These are phyloP conservation scores for Saitozyma sp. DNA, from an alignment of 768 basidiomycete species.

Conservation along the genomic window DNA sequence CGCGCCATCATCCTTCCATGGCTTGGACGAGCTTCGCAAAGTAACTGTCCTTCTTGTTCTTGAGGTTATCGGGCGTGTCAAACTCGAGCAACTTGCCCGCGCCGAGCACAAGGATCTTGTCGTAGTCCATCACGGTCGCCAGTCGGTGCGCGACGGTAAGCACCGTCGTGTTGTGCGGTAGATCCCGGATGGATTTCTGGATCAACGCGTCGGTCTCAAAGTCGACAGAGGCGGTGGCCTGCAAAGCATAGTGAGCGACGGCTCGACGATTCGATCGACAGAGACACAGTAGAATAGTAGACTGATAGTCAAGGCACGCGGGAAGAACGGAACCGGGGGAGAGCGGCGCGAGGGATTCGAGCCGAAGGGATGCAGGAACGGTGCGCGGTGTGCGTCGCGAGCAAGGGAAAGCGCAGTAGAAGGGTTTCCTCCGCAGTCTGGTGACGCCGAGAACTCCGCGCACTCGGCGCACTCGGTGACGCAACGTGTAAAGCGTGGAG, in stretches of 20 bases:
- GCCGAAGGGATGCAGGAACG: no score
- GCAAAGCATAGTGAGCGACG: neutral
- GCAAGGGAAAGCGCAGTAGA: no score
- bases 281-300: neutral
- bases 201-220: slow-evolving; percentile 63
- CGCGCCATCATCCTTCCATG: slow-evolving; percentile 33
- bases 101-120: slow-evolving; percentile 64
- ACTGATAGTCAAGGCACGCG: no score
- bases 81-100: slow-evolving; percentile 74
- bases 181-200: slow-evolving; percentile 60
- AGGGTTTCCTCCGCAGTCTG: no score
- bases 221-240: slow-evolving; percentile 54
- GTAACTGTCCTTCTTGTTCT: slow-evolving; percentile 61
- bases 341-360: no score
- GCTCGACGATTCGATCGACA: neutral
- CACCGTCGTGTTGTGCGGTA: slow-evolving; percentile 57
- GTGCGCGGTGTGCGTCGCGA: no score
- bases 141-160: slow-evolving; percentile 64
- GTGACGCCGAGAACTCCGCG: no score
- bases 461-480: no score
- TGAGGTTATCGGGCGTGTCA: slow-evolving; percentile 64
- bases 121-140: slow-evolving; percentile 63
- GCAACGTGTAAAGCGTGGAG: no score
- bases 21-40: slow-evolving; percentile 64
- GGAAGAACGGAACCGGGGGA: no score